A percentile compares a stretch with the other conserved stretches of the same genome.
Evolutionary conservation across 2,329 filamentous ascomycete species (phyloP).

Genomic region (Beauveria bassiana): DNA sequence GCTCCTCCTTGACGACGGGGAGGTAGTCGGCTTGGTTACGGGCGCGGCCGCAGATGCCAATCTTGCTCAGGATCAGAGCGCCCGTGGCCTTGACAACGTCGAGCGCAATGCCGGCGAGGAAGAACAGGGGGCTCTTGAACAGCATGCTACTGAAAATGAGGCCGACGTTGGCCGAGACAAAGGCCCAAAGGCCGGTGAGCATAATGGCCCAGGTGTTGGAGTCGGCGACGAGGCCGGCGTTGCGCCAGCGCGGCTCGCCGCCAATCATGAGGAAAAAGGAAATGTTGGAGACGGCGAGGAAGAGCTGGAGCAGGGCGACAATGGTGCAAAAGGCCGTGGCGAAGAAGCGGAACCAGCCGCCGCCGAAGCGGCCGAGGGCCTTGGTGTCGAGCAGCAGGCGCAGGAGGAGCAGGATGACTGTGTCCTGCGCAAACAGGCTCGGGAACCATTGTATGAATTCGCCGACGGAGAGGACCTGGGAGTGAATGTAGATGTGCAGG

Average conservation of each 20-base stretch:
- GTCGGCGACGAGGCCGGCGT: constrained; percentile 24
- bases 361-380: constrained; percentile 2
- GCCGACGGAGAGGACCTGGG: constrained; percentile 4
- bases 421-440: constrained; percentile 12
- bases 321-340: neutral
- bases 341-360: constrained; percentile 9
- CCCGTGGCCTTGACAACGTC: constrained; percentile 22
- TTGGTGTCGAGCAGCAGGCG: constrained; percentile 8
- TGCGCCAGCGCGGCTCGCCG: constrained; percentile 28
- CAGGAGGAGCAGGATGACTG: constrained; percentile 8
- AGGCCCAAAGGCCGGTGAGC: constrained; percentile 23
- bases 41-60: neutral
- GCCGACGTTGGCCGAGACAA: constrained; percentile 14
- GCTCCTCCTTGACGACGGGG: constrained; percentile 20
- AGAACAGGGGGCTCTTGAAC: constrained; percentile 18
- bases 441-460: constrained; percentile 7
- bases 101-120: constrained; percentile 14
- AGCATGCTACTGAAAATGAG: constrained; percentile 18
- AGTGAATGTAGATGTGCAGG: constrained; percentile 12
- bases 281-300: constrained; percentile 19
- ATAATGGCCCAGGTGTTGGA: constrained; percentile 23
- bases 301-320: constrained; percentile 6
- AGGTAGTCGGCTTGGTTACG: constrained; percentile 12
- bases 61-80: constrained; percentile 3
- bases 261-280: constrained; percentile 22